phyloP scores from a whole-genome alignment of 2,329 filamentous ascomycete species.

The Aspergillus cejpii region DNA sequence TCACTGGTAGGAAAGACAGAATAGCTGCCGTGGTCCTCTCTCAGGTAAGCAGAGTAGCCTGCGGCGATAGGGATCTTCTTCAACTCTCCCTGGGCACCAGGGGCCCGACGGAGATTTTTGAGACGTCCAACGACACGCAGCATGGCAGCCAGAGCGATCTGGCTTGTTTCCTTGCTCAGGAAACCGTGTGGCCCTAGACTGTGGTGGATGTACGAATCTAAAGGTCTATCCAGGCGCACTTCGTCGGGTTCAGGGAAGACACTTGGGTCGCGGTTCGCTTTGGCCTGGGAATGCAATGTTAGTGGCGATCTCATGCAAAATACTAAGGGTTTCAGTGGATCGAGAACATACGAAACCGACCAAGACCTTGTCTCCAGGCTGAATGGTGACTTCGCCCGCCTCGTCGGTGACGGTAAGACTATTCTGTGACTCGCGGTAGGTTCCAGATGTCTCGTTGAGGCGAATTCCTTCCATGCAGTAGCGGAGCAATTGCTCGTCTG shows the following conservation, averaged over 20 bases:
- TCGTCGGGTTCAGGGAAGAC: conserved; percentile 56
- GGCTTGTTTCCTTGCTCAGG: conserved; percentile 55
- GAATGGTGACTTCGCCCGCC: conserved; percentile 44
- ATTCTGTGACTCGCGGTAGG: conserved; percentile 52
- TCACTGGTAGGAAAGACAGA: conserved; percentile 47
- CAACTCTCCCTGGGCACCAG: conserved; percentile 59
- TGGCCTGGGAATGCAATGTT: conserved; percentile 23
- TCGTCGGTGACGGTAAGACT: conserved; percentile 50
- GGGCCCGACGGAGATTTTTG: conserved; percentile 54
- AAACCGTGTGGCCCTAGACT: conserved; percentile 57
- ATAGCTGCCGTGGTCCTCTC: conserved; percentile 57
- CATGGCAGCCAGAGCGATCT: conserved; percentile 60
- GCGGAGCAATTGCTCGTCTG: conserved; percentile 58
- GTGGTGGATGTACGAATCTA: conserved; percentile 60
- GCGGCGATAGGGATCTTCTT: conserved; percentile 56
- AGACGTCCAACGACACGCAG: conserved; percentile 59
- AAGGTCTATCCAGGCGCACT: conserved; percentile 57
- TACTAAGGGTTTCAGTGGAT: background rate
- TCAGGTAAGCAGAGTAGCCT: conserved; percentile 56
- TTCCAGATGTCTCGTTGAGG: conserved; percentile 56
- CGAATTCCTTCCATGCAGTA: conserved; percentile 68
- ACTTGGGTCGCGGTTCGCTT: conserved; percentile 50
- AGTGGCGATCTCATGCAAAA: background rate
- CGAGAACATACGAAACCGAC: conserved; percentile 51
- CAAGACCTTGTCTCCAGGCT: conserved; percentile 55